phyloP scores from a whole-genome alignment of 768 basidiomycete genomes.

The Tricholoma matsutake region DNA sequence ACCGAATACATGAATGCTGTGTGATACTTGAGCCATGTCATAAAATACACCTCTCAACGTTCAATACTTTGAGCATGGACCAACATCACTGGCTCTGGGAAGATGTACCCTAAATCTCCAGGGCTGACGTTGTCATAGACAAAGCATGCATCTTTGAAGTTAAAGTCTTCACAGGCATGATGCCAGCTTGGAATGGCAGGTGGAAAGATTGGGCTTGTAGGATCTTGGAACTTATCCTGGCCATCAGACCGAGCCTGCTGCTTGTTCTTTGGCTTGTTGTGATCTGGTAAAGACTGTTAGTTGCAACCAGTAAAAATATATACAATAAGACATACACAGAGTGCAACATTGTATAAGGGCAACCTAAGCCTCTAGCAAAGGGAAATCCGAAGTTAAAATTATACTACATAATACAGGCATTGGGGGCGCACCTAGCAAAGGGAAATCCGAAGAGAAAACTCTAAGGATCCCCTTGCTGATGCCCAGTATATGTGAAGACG shows the following conservation, averaged over 20 bases:
- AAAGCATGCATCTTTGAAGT: neutral
- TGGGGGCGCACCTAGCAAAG: too few relatives aligned
- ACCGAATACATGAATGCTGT: neutral
- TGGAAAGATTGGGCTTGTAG: neutral
- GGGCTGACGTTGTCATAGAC: neutral
- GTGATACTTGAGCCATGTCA: conserved; percentile 7
- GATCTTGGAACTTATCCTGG: neutral
- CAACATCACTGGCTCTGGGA: conserved; percentile 6
- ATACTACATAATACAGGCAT: too few relatives aligned
- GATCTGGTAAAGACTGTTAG: neutral
- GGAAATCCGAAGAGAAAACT: too few relatives aligned
- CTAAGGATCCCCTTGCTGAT: too few relatives aligned
- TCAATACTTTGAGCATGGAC: neutral
- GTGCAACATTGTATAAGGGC: neutral
- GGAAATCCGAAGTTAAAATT: too few relatives aligned
- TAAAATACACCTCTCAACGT: neutral
- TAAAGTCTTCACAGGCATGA: neutral
- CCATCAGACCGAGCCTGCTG: neutral
- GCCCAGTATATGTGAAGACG: too few relatives aligned
- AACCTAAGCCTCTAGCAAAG: too few relatives aligned
- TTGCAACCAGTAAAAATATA: neutral
- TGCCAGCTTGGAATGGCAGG: neutral
- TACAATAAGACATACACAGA: neutral
- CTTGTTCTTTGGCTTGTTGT: neutral
- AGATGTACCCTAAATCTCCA: conserved; percentile 5